These are phyloP conservation scores for Plasmodium gonderi DNA, from an alignment of 169 alveolate species.

Conservation along the genomic window DNA sequence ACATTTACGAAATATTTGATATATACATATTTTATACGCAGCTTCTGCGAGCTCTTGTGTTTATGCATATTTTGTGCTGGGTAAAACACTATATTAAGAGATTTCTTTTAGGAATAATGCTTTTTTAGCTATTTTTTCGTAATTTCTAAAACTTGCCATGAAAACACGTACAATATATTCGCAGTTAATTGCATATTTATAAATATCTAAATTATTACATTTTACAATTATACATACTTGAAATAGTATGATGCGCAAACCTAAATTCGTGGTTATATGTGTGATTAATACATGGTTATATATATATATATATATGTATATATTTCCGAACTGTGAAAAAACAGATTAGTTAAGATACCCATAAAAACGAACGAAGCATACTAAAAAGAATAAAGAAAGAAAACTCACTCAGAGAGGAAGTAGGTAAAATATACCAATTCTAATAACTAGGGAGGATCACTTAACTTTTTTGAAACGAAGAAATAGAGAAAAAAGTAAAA, in stretches of 20 bases:
- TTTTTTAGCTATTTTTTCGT: conserved; percentile 14
- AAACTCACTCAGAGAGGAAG: background rate
- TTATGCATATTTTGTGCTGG: conserved; percentile 7
- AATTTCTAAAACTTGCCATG: background rate
- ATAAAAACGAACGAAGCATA: background rate
- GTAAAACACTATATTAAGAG: background rate
- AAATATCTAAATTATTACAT: too few relatives aligned
- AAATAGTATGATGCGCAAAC: too few relatives aligned
- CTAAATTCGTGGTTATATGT: too few relatives aligned
- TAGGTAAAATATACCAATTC: too few relatives aligned
- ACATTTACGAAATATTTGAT: background rate
- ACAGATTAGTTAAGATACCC: background rate
- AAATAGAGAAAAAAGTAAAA: background rate
- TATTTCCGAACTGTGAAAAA: background rate
- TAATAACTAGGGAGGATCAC: background rate
- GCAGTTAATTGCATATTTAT: too few relatives aligned
- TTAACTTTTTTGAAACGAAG: background rate
- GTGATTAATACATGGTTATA: background rate
- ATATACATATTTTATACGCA: background rate
- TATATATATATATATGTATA: background rate
- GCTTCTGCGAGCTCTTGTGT: background rate
- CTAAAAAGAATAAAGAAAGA: too few relatives aligned
- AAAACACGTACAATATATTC: background rate
- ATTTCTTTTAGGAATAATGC: background rate
- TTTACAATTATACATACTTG: too few relatives aligned